Percentiles rank a stretch among this genome's conserved stretches.
Evolutionary conservation across 257 asterid genomes (phyloP).

Genomic region (Nicotiana benthamiana): DNA sequence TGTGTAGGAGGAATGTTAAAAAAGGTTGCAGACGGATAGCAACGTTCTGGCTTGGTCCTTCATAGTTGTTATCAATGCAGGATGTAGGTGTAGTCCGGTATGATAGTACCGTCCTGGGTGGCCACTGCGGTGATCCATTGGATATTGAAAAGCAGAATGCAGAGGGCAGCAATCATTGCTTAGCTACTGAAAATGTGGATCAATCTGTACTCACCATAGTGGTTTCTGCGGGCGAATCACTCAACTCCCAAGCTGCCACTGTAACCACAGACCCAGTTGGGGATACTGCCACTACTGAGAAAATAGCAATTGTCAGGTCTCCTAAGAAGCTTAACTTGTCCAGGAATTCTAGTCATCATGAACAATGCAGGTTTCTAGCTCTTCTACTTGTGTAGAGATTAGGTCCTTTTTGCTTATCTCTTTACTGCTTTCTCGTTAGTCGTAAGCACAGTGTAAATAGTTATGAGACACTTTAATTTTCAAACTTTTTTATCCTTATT

Average conservation of each 20-base stretch:
- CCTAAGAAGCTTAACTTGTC: constrained; percentile 19
- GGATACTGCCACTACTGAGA: neutral
- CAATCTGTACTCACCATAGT: constrained; percentile 10
- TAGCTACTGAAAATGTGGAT: neutral
- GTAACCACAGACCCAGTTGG: neutral
- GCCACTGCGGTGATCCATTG: neutral
- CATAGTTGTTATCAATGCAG: constrained; percentile 3
- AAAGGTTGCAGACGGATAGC: neutral
- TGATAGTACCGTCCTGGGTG: neutral
- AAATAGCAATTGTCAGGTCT: neutral
- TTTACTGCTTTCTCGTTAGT: neutral
- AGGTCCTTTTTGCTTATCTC: neutral
- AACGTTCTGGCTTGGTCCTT: neutral
- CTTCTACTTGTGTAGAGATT: neutral
- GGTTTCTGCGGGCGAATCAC: constrained; percentile 7
- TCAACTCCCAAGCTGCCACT: neutral
- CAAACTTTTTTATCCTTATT: neutral
- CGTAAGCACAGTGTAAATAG: neutral
- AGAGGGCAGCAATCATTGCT: constrained; percentile 4
- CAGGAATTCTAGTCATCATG: constrained; percentile 19
- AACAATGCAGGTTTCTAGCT: constrained; percentile 21
- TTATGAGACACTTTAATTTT: neutral
- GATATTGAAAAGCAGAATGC: constrained; percentile 14
- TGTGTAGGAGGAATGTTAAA: constrained; percentile 2
- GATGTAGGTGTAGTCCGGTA: constrained; percentile 6